phyloP scores from a whole-genome alignment of 352 stramenopile genomes.

The Pythium biforme region DNA sequence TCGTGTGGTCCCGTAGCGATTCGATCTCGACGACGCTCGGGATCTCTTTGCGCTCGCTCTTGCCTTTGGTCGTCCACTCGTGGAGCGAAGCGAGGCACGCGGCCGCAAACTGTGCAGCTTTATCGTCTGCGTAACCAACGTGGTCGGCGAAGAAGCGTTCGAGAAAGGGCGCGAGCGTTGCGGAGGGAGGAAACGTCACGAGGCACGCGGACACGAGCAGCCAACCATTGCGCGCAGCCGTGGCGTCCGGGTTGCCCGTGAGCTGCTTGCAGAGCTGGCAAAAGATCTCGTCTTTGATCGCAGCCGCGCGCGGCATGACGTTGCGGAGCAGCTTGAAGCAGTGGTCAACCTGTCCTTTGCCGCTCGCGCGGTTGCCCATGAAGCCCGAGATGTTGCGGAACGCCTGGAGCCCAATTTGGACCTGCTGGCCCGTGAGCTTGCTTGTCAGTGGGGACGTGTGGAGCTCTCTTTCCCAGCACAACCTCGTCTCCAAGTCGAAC shows the following conservation, averaged over 20 bases:
- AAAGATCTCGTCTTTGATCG: slow-evolving; percentile 79
- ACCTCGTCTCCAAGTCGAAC: slow-evolving; percentile 48
- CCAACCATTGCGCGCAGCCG: slow-evolving; percentile 63
- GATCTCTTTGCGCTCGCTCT: slow-evolving; percentile 59
- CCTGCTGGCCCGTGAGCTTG: slow-evolving; percentile 40
- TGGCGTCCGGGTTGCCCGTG: slow-evolving; percentile 57
- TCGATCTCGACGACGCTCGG: slow-evolving; percentile 58
- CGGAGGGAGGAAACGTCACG: slow-evolving; percentile 59
- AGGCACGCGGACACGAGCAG: slow-evolving; percentile 64
- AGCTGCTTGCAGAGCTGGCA: slow-evolving; percentile 82
- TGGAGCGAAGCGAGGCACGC: slow-evolving; percentile 43
- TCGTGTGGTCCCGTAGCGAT: slow-evolving; percentile 43
- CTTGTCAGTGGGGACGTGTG: slow-evolving; percentile 50
- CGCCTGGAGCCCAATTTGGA: slow-evolving; percentile 51
- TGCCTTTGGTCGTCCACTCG: slow-evolving; percentile 29
- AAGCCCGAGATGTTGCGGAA: slow-evolving; percentile 79
- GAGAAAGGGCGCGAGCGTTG: slow-evolving; percentile 46
- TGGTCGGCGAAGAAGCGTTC: slow-evolving; percentile 52
- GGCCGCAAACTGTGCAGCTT: slow-evolving; percentile 41
- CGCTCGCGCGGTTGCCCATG: slow-evolving; percentile 67
- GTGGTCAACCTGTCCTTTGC: slow-evolving; percentile 63
- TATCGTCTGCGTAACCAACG: slow-evolving; percentile 24
- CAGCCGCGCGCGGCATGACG: slow-evolving; percentile 45
- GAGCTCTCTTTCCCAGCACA: slow-evolving; percentile 61
- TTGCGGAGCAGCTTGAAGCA: slow-evolving; percentile 74